Conservation (phyloP, 164 flowering plant genomes). For the Vitis labrusca region DNA sequence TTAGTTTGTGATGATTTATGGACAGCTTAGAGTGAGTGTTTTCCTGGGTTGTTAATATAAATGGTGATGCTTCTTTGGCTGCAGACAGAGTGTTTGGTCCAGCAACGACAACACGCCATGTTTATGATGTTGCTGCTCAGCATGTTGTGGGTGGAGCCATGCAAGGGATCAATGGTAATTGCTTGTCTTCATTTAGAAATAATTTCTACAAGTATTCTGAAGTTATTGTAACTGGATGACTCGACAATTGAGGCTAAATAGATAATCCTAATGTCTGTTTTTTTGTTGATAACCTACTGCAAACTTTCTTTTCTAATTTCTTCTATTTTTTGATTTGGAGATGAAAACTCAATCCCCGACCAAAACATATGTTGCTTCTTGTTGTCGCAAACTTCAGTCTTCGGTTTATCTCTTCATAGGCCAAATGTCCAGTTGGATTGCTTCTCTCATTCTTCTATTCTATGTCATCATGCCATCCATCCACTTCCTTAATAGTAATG, state of each 20-base stretch:
- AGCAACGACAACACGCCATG: slow-evolving; percentile 74
- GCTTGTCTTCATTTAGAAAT: neutral
- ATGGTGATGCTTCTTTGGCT: neutral
- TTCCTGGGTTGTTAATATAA: neutral
- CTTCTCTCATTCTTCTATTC: no score
- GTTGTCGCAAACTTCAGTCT: no score
- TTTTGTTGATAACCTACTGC: neutral
- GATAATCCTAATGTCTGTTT: neutral
- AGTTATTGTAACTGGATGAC: neutral
- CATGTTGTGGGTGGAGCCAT: slow-evolving; percentile 69
- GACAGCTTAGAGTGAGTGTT: no score
- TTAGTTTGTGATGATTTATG: no score
- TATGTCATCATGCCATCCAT: no score
- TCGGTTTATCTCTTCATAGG: no score
- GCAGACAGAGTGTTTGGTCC: slow-evolving; percentile 81
- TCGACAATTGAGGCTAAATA: neutral
- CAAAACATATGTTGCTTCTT: no score
- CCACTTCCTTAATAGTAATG: no score
- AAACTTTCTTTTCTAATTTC: neutral
- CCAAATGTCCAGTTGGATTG: no score
- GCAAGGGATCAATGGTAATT: slow-evolving; percentile 71
- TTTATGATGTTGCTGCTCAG: slow-evolving; percentile 78
- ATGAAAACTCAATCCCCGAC: no score
- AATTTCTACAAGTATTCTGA: neutral
- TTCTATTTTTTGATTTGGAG: neutral